Conservation (phyloP, 2,329 filamentous ascomycete genomes). For the Byssothecium circinans region DNA sequence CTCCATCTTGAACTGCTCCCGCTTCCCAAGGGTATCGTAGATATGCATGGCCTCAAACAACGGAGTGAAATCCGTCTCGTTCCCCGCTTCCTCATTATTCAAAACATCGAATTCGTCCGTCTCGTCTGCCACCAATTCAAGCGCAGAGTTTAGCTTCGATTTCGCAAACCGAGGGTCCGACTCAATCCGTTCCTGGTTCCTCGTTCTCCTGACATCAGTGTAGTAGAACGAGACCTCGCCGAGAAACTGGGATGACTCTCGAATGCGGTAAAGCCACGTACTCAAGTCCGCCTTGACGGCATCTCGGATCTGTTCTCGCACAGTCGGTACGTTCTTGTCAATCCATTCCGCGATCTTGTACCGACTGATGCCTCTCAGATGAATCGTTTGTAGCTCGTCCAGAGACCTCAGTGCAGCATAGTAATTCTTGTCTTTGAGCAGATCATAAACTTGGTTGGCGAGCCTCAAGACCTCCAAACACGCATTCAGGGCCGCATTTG, state of each 20-base stretch:
- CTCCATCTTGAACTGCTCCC: slow-evolving; percentile 84
- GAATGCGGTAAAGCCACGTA: slow-evolving; percentile 92
- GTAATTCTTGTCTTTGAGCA: slow-evolving; percentile 90
- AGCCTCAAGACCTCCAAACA: slow-evolving; percentile 89
- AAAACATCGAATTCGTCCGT: slow-evolving; percentile 93
- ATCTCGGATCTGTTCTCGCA: slow-evolving; percentile 89
- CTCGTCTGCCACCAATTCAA: slow-evolving; percentile 94
- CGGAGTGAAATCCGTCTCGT: slow-evolving; percentile 92
- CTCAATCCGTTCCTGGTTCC: slow-evolving; percentile 81
- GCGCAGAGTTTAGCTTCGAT: slow-evolving; percentile 92
- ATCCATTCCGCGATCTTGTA: slow-evolving; percentile 96
- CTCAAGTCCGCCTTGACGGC: slow-evolving; percentile 97
- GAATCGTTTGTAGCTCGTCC: slow-evolving; percentile 94
- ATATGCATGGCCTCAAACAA: slow-evolving; percentile 96
- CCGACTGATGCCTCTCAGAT: slow-evolving; percentile 90
- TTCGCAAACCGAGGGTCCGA: slow-evolving; percentile 72
- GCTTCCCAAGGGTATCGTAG: slow-evolving; percentile 89
- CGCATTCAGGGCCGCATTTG: slow-evolving; percentile 82
- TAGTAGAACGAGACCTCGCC: slow-evolving; percentile 97
- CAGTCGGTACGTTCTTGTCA: slow-evolving; percentile 90
- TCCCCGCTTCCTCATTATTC: slow-evolving; percentile 78
- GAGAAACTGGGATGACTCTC: slow-evolving; percentile 93
- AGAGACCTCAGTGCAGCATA: slow-evolving; percentile 92
- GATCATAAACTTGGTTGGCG: slow-evolving; percentile 90
- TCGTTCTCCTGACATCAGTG: slow-evolving; percentile 80